Conservation (phyloP, 1,284 basidiomycete genomes). For the Heterobasidion parviporum region DNA sequence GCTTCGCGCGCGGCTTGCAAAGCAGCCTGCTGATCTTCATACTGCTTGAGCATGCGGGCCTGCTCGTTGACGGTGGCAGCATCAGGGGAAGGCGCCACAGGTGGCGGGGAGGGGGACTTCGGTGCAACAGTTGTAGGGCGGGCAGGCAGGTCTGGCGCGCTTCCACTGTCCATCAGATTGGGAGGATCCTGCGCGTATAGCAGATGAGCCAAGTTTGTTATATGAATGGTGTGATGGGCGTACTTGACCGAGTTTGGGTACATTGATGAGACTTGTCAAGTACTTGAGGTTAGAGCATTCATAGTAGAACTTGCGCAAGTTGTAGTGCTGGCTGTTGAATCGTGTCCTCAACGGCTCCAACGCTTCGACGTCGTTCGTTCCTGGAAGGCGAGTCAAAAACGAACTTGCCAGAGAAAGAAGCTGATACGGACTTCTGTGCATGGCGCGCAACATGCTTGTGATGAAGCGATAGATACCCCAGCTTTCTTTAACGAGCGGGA, state of each 20-base stretch:
- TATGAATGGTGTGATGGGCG: not conserved
- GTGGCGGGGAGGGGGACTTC: constrained; percentile 47
- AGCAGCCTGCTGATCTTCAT: constrained; percentile 90
- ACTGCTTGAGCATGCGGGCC: constrained; percentile 91
- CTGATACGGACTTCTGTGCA: constrained; percentile 75
- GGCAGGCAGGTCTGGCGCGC: constrained; percentile 82
- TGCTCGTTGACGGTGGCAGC: constrained; percentile 85
- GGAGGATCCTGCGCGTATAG: constrained; percentile 70
- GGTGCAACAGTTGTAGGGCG: constrained; percentile 61
- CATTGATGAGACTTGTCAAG: constrained; percentile 91
- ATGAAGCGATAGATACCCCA: constrained; percentile 98
- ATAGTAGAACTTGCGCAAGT: constrained; percentile 92
- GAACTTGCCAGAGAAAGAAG: constrained; percentile 1
- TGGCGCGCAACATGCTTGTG: constrained; percentile 93
- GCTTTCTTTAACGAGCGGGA: constrained; percentile 93
- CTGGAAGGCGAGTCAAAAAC: constrained; percentile 29
- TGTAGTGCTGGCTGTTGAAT: constrained; percentile 84
- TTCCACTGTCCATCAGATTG: constrained; percentile 78
- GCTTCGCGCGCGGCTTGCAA: constrained; percentile 74
- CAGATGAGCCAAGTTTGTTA: constrained; percentile 2
- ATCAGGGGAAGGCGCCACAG: constrained; percentile 66
- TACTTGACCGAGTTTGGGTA: constrained; percentile 89
- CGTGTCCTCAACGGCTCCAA: constrained; percentile 81
- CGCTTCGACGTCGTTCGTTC: constrained; percentile 81
- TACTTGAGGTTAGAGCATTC: constrained; percentile 97